These are phyloP conservation scores for Cochlearia excelsa DNA, from an alignment of 345 rosid species.

Conservation along the genomic window DNA sequence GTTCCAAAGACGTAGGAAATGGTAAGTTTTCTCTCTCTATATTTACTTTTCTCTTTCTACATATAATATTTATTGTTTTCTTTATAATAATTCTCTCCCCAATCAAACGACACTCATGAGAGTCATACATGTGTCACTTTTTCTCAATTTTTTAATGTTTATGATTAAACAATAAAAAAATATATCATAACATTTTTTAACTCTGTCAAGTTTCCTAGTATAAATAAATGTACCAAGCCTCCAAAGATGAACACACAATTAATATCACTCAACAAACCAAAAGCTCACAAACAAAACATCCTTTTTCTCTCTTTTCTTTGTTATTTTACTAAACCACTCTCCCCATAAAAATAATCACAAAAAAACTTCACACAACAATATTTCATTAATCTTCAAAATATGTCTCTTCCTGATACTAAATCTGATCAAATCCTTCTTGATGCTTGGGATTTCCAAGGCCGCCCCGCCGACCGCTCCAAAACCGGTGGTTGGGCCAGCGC, in stretches of 20 bases:
- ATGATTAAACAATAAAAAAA: not conserved
- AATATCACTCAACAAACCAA: constrained; percentile 25
- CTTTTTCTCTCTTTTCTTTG: constrained; percentile 13
- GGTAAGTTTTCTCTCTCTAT: constrained; percentile 22
- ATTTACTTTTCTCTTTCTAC: not conserved
- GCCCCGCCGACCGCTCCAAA: constrained; percentile 54
- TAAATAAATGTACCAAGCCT: constrained; percentile 30
- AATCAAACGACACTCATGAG: constrained; percentile 33
- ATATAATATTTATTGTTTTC: not conserved
- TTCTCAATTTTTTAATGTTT: constrained; percentile 10
- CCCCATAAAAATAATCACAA: constrained; percentile 5
- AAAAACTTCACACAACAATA: not conserved
- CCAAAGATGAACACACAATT: constrained; percentile 27
- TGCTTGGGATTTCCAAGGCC: constrained; percentile 95
- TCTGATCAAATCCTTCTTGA: constrained; percentile 50
- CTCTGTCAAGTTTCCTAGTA: constrained; percentile 33
- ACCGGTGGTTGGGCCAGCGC: constrained; percentile 94
- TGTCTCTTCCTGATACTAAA: constrained; percentile 55
- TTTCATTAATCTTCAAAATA: constrained; percentile 28
- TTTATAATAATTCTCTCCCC: constrained; percentile 23
- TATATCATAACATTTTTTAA: not conserved
- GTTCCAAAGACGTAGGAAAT: constrained; percentile 41
- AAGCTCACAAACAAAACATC: constrained; percentile 34
- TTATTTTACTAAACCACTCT: constrained; percentile 1
- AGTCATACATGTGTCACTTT: constrained; percentile 37